A percentile compares a stretch with the other conserved stretches of the same genome.
phyloP scores from a whole-genome alignment of 345 rosid genomes.

The Arabis hirsuta region DNA sequence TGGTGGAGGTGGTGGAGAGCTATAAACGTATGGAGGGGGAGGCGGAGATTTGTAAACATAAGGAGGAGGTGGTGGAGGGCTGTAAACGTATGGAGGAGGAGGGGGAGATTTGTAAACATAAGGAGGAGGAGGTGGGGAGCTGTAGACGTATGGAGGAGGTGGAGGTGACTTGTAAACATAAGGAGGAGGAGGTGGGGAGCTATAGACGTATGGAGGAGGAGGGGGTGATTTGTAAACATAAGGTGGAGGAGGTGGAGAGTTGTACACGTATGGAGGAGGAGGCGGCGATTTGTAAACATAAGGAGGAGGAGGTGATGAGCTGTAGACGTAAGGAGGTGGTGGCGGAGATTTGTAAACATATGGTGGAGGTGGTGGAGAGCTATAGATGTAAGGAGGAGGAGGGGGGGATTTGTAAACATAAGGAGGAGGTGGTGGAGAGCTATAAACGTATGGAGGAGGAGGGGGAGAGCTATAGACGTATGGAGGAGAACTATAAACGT shows the following conservation, averaged over 20 bases:
- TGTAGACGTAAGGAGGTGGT: neutral
- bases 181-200: neutral
- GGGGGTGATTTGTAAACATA: neutral
- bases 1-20: neutral
- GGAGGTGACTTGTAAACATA: neutral
- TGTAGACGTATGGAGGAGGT: neutral
- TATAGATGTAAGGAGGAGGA: neutral
- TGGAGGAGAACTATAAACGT: conserved; percentile 1
- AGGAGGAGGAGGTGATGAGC: neutral
- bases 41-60: neutral
- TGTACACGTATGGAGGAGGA: conserved; percentile 6
- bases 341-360: neutral
- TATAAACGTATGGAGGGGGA: neutral
- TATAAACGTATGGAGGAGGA: neutral
- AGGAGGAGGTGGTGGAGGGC: neutral
- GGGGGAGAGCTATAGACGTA: no score
- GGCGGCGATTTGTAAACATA: neutral
- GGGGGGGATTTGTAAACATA: neutral
- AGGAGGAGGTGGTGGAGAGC: neutral
- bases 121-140: neutral
- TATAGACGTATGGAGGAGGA: neutral
- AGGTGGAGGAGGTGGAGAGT: neutral
- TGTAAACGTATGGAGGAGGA: neutral
- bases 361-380: neutral
- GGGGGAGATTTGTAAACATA: neutral